A percentile compares a stretch with the other conserved stretches of the same genome.
These are phyloP conservation scores for Triticum dicoccoides DNA, from an alignment of 176 grass and related monocot species.

Conservation along the genomic window DNA sequence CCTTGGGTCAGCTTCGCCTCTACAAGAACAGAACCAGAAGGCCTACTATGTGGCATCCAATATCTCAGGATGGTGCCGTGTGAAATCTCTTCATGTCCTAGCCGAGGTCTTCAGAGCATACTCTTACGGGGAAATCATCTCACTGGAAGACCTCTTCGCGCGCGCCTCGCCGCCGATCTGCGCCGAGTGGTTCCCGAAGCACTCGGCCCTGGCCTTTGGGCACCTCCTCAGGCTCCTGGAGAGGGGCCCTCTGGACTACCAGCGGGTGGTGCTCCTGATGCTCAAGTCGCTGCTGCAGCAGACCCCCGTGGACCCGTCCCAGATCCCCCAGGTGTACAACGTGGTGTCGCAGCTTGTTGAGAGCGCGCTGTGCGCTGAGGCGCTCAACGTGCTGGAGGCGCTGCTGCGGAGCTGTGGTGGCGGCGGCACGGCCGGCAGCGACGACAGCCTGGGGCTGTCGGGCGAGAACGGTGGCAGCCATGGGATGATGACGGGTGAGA, in stretches of 20 bases:
- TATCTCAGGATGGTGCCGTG: constrained; percentile 73
- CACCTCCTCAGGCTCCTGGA: constrained; percentile 94
- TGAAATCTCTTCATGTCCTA: constrained; percentile 59
- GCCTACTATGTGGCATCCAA: constrained; percentile 86
- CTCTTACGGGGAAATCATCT: constrained; percentile 59
- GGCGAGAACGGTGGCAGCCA: constrained; percentile 47
- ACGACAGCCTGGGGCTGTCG: constrained; percentile 41
- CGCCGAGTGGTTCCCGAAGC: constrained; percentile 81
- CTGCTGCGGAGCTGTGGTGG: constrained; percentile 86
- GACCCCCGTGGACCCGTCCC: constrained; percentile 75
- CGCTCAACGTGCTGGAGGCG: constrained; percentile 84
- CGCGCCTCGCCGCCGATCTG: constrained; percentile 73
- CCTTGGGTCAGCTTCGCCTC: constrained; percentile 37
- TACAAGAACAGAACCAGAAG: constrained; percentile 89
- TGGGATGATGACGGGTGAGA: constrained; percentile 51
- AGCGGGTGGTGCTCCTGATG: constrained; percentile 81
- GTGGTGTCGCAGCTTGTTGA: constrained; percentile 94
- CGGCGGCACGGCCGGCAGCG: constrained; percentile 50
- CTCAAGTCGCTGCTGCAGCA: constrained; percentile 91
- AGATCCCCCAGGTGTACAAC: constrained; percentile 85
- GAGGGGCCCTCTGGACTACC: constrained; percentile 85
- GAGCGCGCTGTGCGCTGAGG: constrained; percentile 69
- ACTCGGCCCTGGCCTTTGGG: constrained; percentile 93
- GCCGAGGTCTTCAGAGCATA: constrained; percentile 75
- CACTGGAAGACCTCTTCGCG: constrained; percentile 63